Conservation (phyloP, 1,284 basidiomycete genomes). For the Moesziomyces antarcticus region DNA sequence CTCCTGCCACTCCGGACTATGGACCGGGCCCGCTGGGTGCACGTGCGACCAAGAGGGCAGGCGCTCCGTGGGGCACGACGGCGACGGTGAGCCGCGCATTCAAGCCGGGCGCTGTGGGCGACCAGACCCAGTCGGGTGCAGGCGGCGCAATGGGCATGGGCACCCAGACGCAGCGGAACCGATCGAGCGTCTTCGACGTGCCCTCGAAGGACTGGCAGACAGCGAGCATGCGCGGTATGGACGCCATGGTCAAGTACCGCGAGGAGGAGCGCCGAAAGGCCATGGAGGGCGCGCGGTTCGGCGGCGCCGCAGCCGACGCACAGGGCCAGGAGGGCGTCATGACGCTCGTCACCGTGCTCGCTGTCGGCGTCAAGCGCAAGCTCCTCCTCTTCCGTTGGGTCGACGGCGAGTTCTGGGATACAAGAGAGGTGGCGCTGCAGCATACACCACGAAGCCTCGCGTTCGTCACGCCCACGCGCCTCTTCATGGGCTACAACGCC, state of each 20-base stretch:
- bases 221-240: conserved; percentile 54
- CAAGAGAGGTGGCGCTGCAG: conserved; percentile 80
- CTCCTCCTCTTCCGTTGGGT: conserved; percentile 85
- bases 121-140: conserved; percentile 17
- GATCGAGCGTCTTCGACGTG: conserved; percentile 29
- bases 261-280: conserved; percentile 44
- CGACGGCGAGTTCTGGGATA: conserved; percentile 81
- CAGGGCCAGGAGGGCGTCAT: conserved; percentile 43
- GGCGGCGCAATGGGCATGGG: conserved; percentile 8
- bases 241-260: conserved; percentile 44
- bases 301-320: conserved; percentile 31
- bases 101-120: conserved; percentile 36
- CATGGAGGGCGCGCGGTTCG: conserved; percentile 47
- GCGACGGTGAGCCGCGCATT: conserved; percentile 28
- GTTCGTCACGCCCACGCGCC: conserved; percentile 75
- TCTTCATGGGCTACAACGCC: conserved; percentile 79
- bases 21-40: conserved; percentile 45
- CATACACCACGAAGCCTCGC: conserved; percentile 83
- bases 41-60: conserved; percentile 20
- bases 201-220: conserved; percentile 45
- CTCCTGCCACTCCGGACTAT: conserved; percentile 28
- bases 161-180: conserved; percentile 19
- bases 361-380: conserved; percentile 86
- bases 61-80: conserved; percentile 15
- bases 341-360: conserved; percentile 76